Base-by-base conservation (phyloP, 2,329 filamentous ascomycete species). In the Dactylellina cionopaga region DNA sequence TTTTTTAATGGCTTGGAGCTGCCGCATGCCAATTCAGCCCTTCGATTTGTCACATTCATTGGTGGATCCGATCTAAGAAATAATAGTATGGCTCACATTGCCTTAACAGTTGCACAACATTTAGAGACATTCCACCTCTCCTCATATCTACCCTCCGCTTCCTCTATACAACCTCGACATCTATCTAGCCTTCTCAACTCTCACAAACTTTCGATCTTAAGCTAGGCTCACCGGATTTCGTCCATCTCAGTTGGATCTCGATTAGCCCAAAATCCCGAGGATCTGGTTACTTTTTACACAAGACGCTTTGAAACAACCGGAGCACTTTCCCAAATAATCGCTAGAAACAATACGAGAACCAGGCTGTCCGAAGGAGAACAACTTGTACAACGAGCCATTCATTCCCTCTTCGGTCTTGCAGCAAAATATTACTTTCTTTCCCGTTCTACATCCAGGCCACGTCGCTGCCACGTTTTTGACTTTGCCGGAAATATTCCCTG, bases 391-490 rank as follows among this genome's bases (percentile, higher is more conserved):
- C 68, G 27, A 60, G 4, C 68, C 52, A 65, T 60, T 64, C 46
- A 25, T 29, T 22, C 31, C 51, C 41, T 19, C 43, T 25, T 2
- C 3, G n/a, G 41, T 63, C 37, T 49, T 63, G 39, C 44, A 64
- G 33, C 25, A 54, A 60, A 33, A 65, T 15, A 59, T 35, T 19
- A 19, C 27, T 55, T 27, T 41, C 24, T 24, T 44, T 37, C 35
- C 46, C 52, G 68, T 72, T 44, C 41, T 59, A 72, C 68, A 43
- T 65, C 59, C 51, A 64, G 68, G 68, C 68, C 68, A 72, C 68
- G 68, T 64, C 68, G 59, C 68, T 65, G 68, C 68, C 68, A 72
- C 68, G 68, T 72, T 72, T 72, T 72, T 72, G 51, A 60, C 68
- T 60, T 52, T 72, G 68, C 54, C 59, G 54, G 68, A 72, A 72